Evolutionary conservation across 2,329 filamentous ascomycete species (phyloP).

Genomic region (Tolypocladium ovalisporum): DNA sequence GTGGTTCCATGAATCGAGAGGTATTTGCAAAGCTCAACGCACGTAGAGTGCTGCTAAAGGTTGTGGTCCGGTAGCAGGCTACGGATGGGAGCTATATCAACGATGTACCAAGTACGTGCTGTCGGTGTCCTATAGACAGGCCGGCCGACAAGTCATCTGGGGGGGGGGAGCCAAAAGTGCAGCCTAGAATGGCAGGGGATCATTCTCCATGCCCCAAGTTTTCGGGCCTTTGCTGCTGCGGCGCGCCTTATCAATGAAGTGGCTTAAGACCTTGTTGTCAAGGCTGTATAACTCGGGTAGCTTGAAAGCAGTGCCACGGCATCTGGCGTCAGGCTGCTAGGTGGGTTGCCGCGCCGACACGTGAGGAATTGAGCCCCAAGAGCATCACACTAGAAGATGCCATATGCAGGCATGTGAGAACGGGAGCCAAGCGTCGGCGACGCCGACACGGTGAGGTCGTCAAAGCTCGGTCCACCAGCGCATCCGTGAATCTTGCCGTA

Average conservation of each 20-base stretch:
- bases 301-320: constrained; percentile 2
- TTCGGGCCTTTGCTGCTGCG: constrained; percentile 3
- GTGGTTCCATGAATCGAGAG: background rate
- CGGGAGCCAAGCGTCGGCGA: constrained; percentile 3
- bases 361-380: constrained; percentile 1
- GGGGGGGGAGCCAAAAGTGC: background rate
- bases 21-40: background rate
- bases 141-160: background rate
- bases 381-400: background rate
- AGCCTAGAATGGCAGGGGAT: background rate
- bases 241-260: constrained; percentile 1
- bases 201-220: background rate
- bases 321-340: constrained; percentile 1
- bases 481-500: background rate
- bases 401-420: background rate
- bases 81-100: background rate
- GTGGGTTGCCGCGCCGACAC: constrained; percentile 1
- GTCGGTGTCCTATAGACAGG: background rate
- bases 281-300: background rate
- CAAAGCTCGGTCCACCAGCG: background rate
- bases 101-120: background rate
- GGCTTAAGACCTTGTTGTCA: constrained; percentile 1
- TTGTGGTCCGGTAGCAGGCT: background rate
- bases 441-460: background rate
- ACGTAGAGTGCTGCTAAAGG: background rate